A percentile compares a stretch with the other conserved stretches of the same genome.
Evolutionary conservation across 208 protist genomes (phyloP).

Genomic region (Crithidia brevicula): DNA sequence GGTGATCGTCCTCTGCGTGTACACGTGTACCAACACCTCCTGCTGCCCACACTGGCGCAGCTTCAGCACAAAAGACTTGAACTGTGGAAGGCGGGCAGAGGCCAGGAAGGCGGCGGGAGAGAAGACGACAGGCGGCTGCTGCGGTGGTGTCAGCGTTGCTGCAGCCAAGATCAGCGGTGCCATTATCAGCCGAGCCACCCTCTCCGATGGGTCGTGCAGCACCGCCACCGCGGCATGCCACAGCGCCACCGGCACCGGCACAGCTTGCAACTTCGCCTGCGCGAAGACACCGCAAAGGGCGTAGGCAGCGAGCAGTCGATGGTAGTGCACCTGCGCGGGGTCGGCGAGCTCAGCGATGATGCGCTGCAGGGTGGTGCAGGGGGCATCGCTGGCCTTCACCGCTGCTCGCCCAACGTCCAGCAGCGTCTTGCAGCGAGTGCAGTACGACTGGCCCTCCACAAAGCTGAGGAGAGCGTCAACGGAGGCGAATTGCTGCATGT

Average conservation of each 20-base stretch:
- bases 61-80: slow-evolving; percentile 8
- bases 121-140: neutral
- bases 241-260: neutral
- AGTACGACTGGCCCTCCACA: slow-evolving; percentile 9
- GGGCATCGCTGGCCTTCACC: no score
- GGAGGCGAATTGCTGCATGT: slow-evolving; percentile 1
- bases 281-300: slow-evolving; percentile 26
- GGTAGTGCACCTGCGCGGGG: slow-evolving; percentile 17
- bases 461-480: neutral
- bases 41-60: neutral
- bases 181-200: slow-evolving; percentile 13
- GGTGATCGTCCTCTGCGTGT: neutral
- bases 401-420: slow-evolving; percentile 16
- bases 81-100: neutral
- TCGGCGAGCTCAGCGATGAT: slow-evolving; percentile 15
- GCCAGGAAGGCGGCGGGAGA: slow-evolving; percentile 4
- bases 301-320: slow-evolving; percentile 29
- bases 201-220: slow-evolving; percentile 14
- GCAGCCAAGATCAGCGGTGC: neutral
- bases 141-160: no score
- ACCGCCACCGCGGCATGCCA: neutral
- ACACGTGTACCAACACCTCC: slow-evolving; percentile 10
- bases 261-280: neutral
- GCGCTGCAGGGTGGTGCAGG: neutral
- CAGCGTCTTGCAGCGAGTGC: slow-evolving; percentile 15